Base-by-base conservation (phyloP, 176 grass and related monocot genomes). In the Pontederia crassipes region DNA sequence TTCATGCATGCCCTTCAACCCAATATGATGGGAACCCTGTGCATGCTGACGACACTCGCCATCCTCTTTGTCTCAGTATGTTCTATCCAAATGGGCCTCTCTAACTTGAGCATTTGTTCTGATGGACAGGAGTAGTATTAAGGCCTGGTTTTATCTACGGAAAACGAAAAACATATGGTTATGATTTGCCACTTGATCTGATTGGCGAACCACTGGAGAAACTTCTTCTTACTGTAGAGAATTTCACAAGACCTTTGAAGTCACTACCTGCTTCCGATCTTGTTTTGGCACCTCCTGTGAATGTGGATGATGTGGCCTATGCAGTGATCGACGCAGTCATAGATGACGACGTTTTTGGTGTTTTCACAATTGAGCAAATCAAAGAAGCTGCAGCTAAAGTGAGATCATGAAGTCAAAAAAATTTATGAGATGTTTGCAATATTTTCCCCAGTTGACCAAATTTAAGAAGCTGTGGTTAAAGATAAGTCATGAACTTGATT, bases 61-160 rank as follows among this genome's bases (percentile, higher is more conserved):
- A 3, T 17, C 4, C 45, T 62, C 49, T 18, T 24, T 27, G 16
- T 4, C 24, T 64, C 8, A 17, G 64, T 56, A 55, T 4, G 18
- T 48, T 45, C 55, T 15, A 69, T 40, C 53, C 8, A 5, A 53
- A 32, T 61, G 57, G 46, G 68, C 12, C 14, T 65, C 69, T 24
- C 17, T 24, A 4, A 47, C 15, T 27, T 24, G 8, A 12, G 12
- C 2, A 20, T 26, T 4, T 48, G 18, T 14, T 55, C 14, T 13
- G 54, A 40, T 68, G 28, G 45, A 24, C 59, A 95, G 86, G 86
- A 74, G 80, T 90, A 73, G 86, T 95, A 14, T 55, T 95, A 61
- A 73, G 90, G 71, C 90, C 92, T n/a, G 92, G 83, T 49, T 91
- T 97, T 56, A 91, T 97, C 61, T 97, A 97, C 2, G 92, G 92